phyloP scores from a whole-genome alignment of 805 yeast species.

The Metschnikowia drakensbergensis region DNA sequence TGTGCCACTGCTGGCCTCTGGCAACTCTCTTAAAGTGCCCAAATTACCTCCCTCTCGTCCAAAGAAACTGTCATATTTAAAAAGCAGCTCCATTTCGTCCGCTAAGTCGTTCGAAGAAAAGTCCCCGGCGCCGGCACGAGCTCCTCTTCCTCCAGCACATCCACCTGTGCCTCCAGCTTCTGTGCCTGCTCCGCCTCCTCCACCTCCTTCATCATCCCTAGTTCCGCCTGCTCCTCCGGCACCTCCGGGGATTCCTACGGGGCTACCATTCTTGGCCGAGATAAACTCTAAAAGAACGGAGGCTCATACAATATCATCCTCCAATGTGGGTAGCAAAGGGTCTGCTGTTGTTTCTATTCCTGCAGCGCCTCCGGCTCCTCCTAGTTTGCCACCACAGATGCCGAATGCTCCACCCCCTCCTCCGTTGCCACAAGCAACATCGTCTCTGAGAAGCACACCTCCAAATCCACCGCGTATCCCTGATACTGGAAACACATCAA shows the following conservation, averaged over 20 bases:
- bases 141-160: background rate
- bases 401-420: constrained; percentile 19
- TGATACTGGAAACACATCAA: constrained; percentile 4
- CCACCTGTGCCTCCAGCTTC: background rate
- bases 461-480: constrained; percentile 13
- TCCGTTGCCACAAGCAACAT: constrained; percentile 15
- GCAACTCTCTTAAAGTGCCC: constrained; percentile 20
- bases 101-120: constrained; percentile 14
- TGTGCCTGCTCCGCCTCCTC: background rate
- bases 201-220: constrained; percentile 15
- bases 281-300: constrained; percentile 15
- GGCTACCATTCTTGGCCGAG: constrained; percentile 17
- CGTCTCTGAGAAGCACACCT: constrained; percentile 23
- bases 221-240: constrained; percentile 9
- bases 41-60: constrained; percentile 41
- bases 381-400: constrained; percentile 14
- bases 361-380: constrained; percentile 17
- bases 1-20: constrained; percentile 11
- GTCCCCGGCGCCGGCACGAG: background rate
- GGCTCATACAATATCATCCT: constrained; percentile 5
- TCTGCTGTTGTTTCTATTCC: constrained; percentile 19
- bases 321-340: background rate
- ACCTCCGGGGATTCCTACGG: constrained; percentile 9
- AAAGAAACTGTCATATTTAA: constrained; percentile 34
- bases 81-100: constrained; percentile 22